Evolutionary conservation across 2,329 filamentous ascomycete species (phyloP), one percentile per base, ranked within the genome.

Genomic region (Claviceps capensis): DNA sequence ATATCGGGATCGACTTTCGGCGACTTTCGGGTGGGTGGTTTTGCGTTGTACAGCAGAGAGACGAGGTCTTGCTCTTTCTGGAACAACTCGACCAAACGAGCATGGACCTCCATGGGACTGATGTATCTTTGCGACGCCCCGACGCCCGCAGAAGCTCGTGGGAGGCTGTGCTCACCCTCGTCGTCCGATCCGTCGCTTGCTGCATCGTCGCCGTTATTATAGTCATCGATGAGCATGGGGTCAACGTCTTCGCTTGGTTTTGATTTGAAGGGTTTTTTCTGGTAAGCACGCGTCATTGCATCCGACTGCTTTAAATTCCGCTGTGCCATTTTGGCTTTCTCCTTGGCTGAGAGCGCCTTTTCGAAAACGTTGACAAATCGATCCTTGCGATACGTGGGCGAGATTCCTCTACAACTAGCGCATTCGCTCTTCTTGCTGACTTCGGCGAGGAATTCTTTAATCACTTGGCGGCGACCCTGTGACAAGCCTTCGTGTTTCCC

Each of bases 281-380:
- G 59, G 30, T 63, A 58, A 2, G 65, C 54, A 40, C 66, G 59
- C 13, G 86, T 67, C 60, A 94, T 73, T 3, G 86, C 83, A 63
- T 93, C 87, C 49, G 77, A 76, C 38, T 80, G 73, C 59, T 82
- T 83, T 63, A 89, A 79, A 49, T 73, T 75, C 47, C 72, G 73
- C 54, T 86, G 81, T 3, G 82, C 77, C 85, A 95, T 95, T 55
- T 84, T 82, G 43, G 81, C 77, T 64, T 82, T 81, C 38, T 93
- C 82, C 66, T 94, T 95, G 47, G 76, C 69, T 47, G 76, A 79
- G 52, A 96, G 71, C 2, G 85, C 74, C 63, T 86, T 93, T 64
- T 91, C 84, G 67, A 97, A 98, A 51, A 98, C 89, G 68, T 97
- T 98, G 63, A 90, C 85, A 61, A 82, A 93, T 44, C 85, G 79